Evolutionary conservation across 768 basidiomycete species (phyloP).

Genomic region (Suillus variegatus): DNA sequence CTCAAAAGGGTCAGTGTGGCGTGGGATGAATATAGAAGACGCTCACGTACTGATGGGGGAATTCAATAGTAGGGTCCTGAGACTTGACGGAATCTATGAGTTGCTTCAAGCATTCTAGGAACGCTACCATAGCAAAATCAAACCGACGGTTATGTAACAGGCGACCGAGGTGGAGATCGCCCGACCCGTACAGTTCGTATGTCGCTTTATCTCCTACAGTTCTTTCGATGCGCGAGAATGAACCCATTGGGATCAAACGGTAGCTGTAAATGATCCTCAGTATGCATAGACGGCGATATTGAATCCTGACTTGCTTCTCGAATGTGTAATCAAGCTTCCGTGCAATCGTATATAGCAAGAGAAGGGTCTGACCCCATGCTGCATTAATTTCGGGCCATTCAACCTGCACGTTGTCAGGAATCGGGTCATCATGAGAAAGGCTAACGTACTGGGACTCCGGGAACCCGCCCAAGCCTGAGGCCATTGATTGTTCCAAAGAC

Average conservation of each 20-base stretch:
- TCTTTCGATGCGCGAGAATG: slow-evolving; percentile 90
- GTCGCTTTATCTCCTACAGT: slow-evolving; percentile 77
- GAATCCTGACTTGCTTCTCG: slow-evolving; percentile 58
- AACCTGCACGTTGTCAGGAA: slow-evolving; percentile 50
- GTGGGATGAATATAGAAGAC: slow-evolving; percentile 1
- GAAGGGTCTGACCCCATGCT: slow-evolving; percentile 95
- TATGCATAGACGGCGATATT: neutral
- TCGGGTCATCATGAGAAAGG: slow-evolving; percentile 10
- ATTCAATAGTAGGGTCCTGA: slow-evolving; percentile 70
- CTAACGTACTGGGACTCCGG: slow-evolving; percentile 70
- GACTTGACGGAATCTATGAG: slow-evolving; percentile 83
- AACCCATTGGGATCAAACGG: slow-evolving; percentile 90
- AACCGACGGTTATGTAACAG: slow-evolving; percentile 94
- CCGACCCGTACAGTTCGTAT: slow-evolving; percentile 94
- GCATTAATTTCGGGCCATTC: slow-evolving; percentile 99
- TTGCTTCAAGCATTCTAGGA: slow-evolving; percentile 93
- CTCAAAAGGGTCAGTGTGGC: neutral
- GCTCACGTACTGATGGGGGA: slow-evolving; percentile 80
- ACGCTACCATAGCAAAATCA: slow-evolving; percentile 94
- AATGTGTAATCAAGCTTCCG: slow-evolving; percentile 90
- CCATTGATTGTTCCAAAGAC: slow-evolving; percentile 99
- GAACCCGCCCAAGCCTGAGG: slow-evolving; percentile 84
- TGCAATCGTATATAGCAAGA: slow-evolving; percentile 88
- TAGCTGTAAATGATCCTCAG: slow-evolving; percentile 54
- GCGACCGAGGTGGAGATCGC: slow-evolving; percentile 86